Evolutionary conservation across 495 filamentous ascomycete genomes (phyloP), one percentile per base, ranked within the genome.

Genomic region (Hypoxylon crocopeplum): DNA sequence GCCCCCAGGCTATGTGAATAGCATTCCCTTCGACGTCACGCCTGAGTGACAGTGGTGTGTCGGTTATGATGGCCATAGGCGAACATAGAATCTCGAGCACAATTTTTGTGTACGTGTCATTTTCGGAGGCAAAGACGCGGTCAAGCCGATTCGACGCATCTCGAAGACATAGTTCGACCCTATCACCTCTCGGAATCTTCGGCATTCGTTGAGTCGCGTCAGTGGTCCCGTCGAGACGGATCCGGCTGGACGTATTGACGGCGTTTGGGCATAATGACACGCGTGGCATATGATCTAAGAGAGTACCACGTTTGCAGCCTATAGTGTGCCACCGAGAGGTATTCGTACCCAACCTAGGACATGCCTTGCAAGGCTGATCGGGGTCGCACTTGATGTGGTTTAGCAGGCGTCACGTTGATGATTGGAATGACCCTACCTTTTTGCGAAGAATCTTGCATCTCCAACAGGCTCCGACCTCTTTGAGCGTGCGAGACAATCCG

Each of bases 391-490:
- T 38, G 5, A 6, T 2, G 17, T 41, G 0, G 3, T 42, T 59
- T 34, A 59, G 50, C 13, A 48, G 7, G 5, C 4, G 24, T 39
- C 10, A 10, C 13, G n/a, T 13, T 20, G n/a, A n/a, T 39, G 1
- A 30, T 33, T 53, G n/a, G n/a, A 13, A 20, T 13, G 4, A 15
- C 13, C 22, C 7, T 55, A 67, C 64, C 64, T 59, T 64, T 39
- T 67, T 67, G 20, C 64, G 64, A 22, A 67, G 59, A 37, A 67
- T 64, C 25, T 64, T 64, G 8, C 64, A 67, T 27, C 64, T 59
- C 64, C 64, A 67, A 33, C 64, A 67, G 27, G 64, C 64, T 7
- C 64, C 64, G 12, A 67, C 40, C 7, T 64, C 55, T 25, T 67
- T 67, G 10, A 67, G 30, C 3, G 59, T 64, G 2, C 45, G 64